Conservation (phyloP, 305 asterid genomes). For the Rubia occidens region DNA sequence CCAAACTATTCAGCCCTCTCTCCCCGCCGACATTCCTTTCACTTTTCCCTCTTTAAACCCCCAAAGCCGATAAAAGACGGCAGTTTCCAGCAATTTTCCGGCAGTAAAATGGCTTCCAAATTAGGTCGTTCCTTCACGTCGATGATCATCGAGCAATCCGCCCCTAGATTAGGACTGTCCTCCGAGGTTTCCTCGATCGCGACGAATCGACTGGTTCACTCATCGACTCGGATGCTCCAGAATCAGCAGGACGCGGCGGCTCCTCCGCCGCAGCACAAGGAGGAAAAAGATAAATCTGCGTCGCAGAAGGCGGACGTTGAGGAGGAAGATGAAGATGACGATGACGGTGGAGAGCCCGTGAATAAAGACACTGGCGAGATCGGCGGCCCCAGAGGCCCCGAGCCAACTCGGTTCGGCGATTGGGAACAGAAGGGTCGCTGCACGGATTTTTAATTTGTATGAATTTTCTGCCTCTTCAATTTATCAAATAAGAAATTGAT, state of each 20-base stretch:
- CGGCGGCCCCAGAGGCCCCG: conserved; percentile 91
- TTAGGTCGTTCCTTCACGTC: conserved; percentile 32
- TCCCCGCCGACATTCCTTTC: background rate
- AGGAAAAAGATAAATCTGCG: conserved; percentile 2
- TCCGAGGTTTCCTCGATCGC: conserved; percentile 19
- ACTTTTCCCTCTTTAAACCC: background rate
- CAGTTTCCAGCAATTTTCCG: background rate
- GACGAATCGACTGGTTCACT: conserved; percentile 33
- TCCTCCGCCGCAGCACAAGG: conserved; percentile 12
- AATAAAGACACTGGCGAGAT: conserved; percentile 59
- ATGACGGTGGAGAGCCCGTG: conserved; percentile 21
- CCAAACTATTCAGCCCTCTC: background rate
- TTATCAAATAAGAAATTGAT: background rate
- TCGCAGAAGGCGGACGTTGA: conserved; percentile 25
- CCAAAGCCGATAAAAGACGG: background rate
- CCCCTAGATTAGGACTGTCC: conserved; percentile 22
- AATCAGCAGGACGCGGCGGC: conserved; percentile 20
- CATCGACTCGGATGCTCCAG: conserved; percentile 37
- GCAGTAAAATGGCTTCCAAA: conserved; percentile 42
- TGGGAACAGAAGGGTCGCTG: conserved; percentile 90
- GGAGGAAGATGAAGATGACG: conserved; percentile 22
- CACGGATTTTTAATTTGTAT: conserved; percentile 43
- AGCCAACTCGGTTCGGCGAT: conserved; percentile 90
- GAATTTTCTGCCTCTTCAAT: background rate
- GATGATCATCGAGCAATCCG: conserved; percentile 24